Conservation (phyloP, 139 green algal species). For the Ettlia oleoabundans region DNA sequence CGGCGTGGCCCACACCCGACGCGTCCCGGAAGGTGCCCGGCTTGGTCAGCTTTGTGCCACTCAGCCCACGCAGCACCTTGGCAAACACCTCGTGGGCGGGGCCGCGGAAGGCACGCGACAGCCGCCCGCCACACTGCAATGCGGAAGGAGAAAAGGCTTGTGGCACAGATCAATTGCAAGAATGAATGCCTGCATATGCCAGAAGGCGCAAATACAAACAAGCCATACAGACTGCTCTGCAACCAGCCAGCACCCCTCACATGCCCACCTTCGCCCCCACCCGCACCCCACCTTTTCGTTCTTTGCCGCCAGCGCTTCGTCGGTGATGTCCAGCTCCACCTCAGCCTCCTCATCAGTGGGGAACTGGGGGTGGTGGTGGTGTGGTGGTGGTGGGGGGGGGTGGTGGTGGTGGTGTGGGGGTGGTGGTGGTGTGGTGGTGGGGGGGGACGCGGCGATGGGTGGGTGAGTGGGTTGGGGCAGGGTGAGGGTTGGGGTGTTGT, state of each 20-base stretch:
- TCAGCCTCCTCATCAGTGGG: slow-evolving; percentile 75
- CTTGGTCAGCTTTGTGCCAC: slow-evolving; percentile 85
- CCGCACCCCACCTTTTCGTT: slow-evolving; percentile 76
- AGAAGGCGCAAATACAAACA: too few relatives aligned
- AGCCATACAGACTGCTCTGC: too few relatives aligned
- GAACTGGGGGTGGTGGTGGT: background rate
- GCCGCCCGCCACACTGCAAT: slow-evolving; percentile 49
- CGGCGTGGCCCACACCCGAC: slow-evolving; percentile 59
- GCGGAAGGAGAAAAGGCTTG: background rate
- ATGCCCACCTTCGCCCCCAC: background rate
- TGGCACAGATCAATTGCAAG: too few relatives aligned
- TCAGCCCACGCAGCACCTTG: slow-evolving; percentile 80
- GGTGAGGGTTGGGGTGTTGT: too few relatives aligned
- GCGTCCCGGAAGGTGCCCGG: slow-evolving; percentile 70
- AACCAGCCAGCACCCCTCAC: background rate
- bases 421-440: too few relatives aligned
- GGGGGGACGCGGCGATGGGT: too few relatives aligned
- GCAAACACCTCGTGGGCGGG: slow-evolving; percentile 89
- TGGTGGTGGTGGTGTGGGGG: background rate
- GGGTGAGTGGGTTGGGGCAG: too few relatives aligned
- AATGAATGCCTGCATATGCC: too few relatives aligned
- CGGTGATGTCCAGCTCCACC: slow-evolving; percentile 81
- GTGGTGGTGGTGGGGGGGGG: background rate
- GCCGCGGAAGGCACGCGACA: slow-evolving; percentile 67
- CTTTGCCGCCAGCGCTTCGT: slow-evolving; percentile 78